Evolutionary conservation across 225 moss, liverwort and hornwort species (phyloP), one percentile per base, ranked within the genome.

Genomic region (Physcomitrium patens): DNA sequence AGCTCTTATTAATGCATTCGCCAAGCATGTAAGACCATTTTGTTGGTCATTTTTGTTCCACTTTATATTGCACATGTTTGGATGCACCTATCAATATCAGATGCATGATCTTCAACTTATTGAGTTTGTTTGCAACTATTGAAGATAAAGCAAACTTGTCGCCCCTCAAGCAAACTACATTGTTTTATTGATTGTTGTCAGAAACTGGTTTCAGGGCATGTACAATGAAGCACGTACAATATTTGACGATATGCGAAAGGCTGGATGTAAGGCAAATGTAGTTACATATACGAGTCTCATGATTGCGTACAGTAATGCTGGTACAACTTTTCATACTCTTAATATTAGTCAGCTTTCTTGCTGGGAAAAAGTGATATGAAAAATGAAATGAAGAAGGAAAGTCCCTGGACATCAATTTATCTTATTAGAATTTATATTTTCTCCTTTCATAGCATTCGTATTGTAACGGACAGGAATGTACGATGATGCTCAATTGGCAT

Each of bases 231-330:
- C 99, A 43, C 85, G 85, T 56, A 77, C 80, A 63, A 47, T 91
- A 10, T 71, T 95, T 78, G 83, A 70, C 46, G 86, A 73, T 27
- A 93, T 99, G 95, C 84, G 74, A 55, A 84, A 90, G 68, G 81
- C 89, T 23, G 89, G 85, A 62, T 93, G 90, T 77, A 71, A 74
- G 18, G 93, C 99, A 67, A 91, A 95, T 76, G 91, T 99, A 61
- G 77, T 91, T 45, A 99, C 95, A 7, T 95, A 93, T 61, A 93
- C 99, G 24, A 86, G 90, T 67, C 80, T 99, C 26, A 79, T 93
- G 8, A 56, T 86, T 63, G 78, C 87, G 44, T 93, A 95, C 79
- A 85, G 81, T 57, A 80, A 81, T 67, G 95, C 95, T 83, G 97
- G 97, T 99, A 46, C 63, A 80, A 17, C 54, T 53, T 12, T 73